Conservation (phyloP, 2,329 filamentous ascomycete genomes). For the Paecilomyces formosus region DNA sequence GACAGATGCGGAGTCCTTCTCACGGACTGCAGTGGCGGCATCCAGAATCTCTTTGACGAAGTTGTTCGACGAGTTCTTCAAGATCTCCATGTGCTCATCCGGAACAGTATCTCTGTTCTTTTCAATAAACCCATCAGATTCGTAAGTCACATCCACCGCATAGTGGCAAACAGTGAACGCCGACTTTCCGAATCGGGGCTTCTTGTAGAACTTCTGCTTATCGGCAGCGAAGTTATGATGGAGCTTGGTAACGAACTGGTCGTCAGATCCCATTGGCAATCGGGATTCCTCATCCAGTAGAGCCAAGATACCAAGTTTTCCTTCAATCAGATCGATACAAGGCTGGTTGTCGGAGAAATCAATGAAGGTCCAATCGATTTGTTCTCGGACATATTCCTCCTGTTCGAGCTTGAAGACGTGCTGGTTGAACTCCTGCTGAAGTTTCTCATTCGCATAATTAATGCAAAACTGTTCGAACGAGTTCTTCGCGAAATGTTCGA, state of each 20-base stretch:
- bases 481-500: conserved; percentile 99
- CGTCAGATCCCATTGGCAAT: conserved; percentile 92
- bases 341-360: conserved; percentile 99
- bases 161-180: conserved; percentile 98
- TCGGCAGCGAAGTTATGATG: conserved; percentile 86
- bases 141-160: conserved; percentile 94
- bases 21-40: conserved; percentile 75
- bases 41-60: conserved; percentile 82
- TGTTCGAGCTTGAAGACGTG: conserved; percentile 99
- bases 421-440: conserved; percentile 98
- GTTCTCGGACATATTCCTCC: conserved; percentile 88
- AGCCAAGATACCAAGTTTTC: conserved; percentile 86
- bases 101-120: conserved; percentile 99
- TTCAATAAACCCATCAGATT: conserved; percentile 98
- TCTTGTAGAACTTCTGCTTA: conserved; percentile 98
- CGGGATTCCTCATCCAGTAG: conserved; percentile 94
- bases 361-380: conserved; percentile 99
- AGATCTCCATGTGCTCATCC: conserved; percentile 93
- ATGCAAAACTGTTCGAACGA: conserved; percentile 99
- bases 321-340: conserved; percentile 97
- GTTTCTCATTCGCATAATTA: conserved; percentile 98
- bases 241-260: conserved; percentile 92
- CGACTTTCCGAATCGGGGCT: conserved; percentile 94
- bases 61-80: conserved; percentile 72
- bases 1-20: conserved; percentile 65